phyloP scores from a whole-genome alignment of 768 basidiomycete species.

The Trametes cinnabarina region DNA sequence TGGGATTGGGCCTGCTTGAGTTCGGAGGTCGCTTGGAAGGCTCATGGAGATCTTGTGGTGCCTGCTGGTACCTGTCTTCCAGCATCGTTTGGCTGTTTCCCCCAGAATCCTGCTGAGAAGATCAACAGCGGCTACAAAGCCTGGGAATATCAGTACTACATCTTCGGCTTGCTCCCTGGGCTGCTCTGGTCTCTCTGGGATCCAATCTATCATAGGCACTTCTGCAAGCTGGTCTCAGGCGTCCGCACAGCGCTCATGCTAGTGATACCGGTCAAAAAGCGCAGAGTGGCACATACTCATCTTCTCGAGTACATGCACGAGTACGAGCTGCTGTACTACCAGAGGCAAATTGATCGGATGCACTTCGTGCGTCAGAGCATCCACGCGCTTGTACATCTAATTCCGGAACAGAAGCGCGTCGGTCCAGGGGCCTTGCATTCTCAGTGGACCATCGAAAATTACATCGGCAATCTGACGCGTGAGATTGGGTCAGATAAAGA shows the following conservation, averaged over 20 bases:
- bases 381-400: constrained; percentile 33
- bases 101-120: constrained; percentile 40
- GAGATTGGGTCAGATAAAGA: constrained; percentile 27
- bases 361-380: constrained; percentile 35
- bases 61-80: constrained; percentile 34
- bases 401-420: constrained; percentile 20
- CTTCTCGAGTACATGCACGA: constrained; percentile 33
- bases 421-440: constrained; percentile 16
- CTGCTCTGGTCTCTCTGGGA: constrained; percentile 27
- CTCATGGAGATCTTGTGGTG: constrained; percentile 36
- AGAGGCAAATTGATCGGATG: constrained; percentile 23
- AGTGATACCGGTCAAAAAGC: constrained; percentile 9
- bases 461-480: constrained; percentile 25
- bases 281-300: constrained; percentile 25
- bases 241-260: constrained; percentile 23
- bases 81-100: constrained; percentile 39
- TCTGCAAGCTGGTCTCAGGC: constrained; percentile 27
- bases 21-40: constrained; percentile 30
- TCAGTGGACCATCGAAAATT: constrained; percentile 26
- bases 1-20: constrained; percentile 34
- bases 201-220: constrained; percentile 23
- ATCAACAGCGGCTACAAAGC: constrained; percentile 35
- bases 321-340: constrained; percentile 37
- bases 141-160: constrained; percentile 26
- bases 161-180: constrained; percentile 25